phyloP scores from a whole-genome alignment of 1,139 yeast species.

The Blastobotrys indianensis region DNA sequence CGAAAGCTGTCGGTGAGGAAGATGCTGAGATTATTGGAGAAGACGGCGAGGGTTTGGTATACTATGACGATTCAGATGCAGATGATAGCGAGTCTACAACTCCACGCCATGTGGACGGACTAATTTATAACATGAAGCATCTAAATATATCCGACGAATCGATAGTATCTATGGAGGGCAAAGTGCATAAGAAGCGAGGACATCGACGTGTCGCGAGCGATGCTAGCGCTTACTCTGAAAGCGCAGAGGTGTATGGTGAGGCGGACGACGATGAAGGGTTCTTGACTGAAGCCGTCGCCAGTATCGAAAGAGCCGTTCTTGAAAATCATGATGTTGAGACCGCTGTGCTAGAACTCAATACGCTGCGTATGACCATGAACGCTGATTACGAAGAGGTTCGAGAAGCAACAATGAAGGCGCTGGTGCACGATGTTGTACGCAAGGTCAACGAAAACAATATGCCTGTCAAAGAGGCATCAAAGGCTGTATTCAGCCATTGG shows the following conservation, averaged over 20 bases:
- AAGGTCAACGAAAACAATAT: constrained; percentile 71
- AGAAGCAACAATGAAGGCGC: constrained; percentile 68
- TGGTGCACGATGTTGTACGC: constrained; percentile 61
- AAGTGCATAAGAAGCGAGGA: constrained; percentile 12
- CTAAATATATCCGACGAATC: constrained; percentile 77
- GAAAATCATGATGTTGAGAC: constrained; percentile 91
- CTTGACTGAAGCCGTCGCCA: constrained; percentile 83
- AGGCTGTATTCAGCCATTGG: constrained; percentile 65
- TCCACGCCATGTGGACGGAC: constrained; percentile 21
- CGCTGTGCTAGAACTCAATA: constrained; percentile 84
- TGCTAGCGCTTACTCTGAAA: constrained; percentile 20
- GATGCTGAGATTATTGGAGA: constrained; percentile 43
- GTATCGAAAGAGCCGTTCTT: constrained; percentile 84
- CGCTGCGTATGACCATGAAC: constrained; percentile 95
- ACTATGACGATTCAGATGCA: constrained; percentile 43
- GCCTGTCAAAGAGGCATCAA: constrained; percentile 67
- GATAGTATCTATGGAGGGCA: constrained; percentile 33
- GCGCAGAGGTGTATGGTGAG: constrained; percentile 15
- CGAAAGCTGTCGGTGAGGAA: constrained; percentile 27
- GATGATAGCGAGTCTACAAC: constrained; percentile 40
- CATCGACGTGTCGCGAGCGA: constrained; percentile 23
- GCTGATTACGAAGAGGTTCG: constrained; percentile 92
- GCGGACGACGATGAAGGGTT: constrained; percentile 74
- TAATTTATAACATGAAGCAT: constrained; percentile 55
- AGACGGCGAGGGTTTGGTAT: constrained; percentile 55